Conservation (phyloP, 2,329 filamentous ascomycete species). For the Hypocrella siamensis region DNA sequence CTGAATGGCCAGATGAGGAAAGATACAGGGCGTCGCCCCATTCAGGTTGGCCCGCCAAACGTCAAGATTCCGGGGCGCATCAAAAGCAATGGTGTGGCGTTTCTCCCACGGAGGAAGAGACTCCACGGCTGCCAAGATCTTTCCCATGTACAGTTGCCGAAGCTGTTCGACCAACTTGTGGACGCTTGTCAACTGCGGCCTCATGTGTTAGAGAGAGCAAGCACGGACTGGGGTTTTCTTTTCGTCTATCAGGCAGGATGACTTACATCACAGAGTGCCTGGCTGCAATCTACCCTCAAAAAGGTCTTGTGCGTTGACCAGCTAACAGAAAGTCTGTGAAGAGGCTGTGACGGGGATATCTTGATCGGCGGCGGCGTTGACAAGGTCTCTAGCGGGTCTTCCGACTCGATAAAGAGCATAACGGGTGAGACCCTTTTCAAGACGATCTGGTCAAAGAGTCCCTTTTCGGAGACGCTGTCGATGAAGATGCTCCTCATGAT, state of each 20-base stretch:
- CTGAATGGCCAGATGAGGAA: constrained; percentile 22
- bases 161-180: constrained; percentile 31
- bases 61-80: constrained; percentile 19
- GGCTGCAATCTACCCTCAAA: constrained; percentile 33
- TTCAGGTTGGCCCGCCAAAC: constrained; percentile 28
- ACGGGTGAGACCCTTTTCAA: constrained; percentile 29
- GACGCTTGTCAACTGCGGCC: constrained; percentile 18
- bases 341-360: constrained; percentile 21
- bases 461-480: constrained; percentile 30
- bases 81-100: constrained; percentile 12
- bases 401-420: constrained; percentile 37
- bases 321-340: constrained; percentile 35
- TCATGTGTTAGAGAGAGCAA: no score
- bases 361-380: constrained; percentile 25
- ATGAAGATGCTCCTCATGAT: constrained; percentile 35
- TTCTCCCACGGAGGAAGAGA: constrained; percentile 10
- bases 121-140: constrained; percentile 12
- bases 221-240: no score
- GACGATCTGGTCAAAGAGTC: constrained; percentile 34
- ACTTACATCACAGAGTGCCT: constrained; percentile 31
- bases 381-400: constrained; percentile 19
- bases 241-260: no score
- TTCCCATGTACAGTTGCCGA: constrained; percentile 25
- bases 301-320: constrained; percentile 25
- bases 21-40: constrained; percentile 24